Base-by-base conservation (phyloP, 345 rosid species). In the Populus simonii region DNA sequence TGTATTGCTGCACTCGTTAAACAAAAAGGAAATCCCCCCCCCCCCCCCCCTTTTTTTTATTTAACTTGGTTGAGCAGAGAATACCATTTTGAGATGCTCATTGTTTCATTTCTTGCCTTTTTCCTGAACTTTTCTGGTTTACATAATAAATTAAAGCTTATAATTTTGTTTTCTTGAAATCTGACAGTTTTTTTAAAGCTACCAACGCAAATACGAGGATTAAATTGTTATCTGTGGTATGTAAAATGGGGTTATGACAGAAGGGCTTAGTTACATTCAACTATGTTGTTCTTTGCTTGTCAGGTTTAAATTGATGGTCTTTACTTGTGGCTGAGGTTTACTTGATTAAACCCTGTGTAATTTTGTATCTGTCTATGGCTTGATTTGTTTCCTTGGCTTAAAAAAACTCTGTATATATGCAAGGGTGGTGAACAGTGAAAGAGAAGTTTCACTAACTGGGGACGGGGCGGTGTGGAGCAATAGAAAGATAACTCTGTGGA, bases 401-500 rank as follows among this genome's bases (percentile, higher is more conserved):
- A 51, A 71, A 62, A 31, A 20, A 65, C 57, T 71, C 27, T 39
- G n/a, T 80, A 27, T 72, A 27, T 68, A 53, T 35, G 29, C 66
- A 70, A 25, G 70, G 65, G 72, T 23, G 74, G 84, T 78, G 77
- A 78, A 74, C 20, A 17, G 55, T 65, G 25, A 76, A 57, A 49
- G 74, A 76, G 70, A 74, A 76, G 82, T 73, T 20, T 57, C n/a
- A 51, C 55, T 79, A 77, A 70, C 75, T 47, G 72, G 59, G 22
- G 27, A 12, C 17, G 36, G 27, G 63, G 25, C 51, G 71, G 76
- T 80, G 76, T 83, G 74, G 76, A 73, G 82, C 31, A 66, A 80
- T 66, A 47, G n/a, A 75, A 68, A 78, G 47, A 63, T 10, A 68
- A 39, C 23, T 8, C 5, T 29, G 38, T n/a, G 49, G 67, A 59